These are phyloP conservation scores for Citropsis articulata DNA, from an alignment of 345 rosid species.

Conservation along the genomic window DNA sequence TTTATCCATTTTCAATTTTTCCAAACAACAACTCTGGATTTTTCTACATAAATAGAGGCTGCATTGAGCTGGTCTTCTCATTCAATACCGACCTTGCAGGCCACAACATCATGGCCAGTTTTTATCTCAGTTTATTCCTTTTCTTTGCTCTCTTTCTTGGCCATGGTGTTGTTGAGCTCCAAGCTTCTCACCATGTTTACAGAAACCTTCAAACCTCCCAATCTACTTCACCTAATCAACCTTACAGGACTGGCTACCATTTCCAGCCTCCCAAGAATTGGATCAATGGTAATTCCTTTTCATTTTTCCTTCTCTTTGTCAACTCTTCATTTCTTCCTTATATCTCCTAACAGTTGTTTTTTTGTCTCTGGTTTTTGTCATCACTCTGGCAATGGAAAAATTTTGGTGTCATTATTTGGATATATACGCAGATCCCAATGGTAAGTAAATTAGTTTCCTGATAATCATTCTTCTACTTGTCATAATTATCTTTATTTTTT, in stretches of 20 bases:
- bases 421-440: constrained; percentile 61
- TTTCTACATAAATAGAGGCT: background rate
- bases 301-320: background rate
- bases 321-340: background rate
- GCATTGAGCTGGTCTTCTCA: background rate
- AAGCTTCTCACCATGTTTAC: constrained; percentile 53
- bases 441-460: constrained; percentile 33
- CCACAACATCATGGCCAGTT: background rate
- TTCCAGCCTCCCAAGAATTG: constrained; percentile 75
- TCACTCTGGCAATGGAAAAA: constrained; percentile 13
- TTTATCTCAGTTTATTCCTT: constrained; percentile 19
- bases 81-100: background rate
- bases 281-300: constrained; percentile 51
- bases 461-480: background rate
- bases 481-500: constrained; percentile 2
- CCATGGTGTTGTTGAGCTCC: constrained; percentile 38
- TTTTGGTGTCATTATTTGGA: constrained; percentile 5
- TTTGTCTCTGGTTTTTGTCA: constrained; percentile 9
- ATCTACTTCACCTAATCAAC: constrained; percentile 32
- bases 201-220: constrained; percentile 22
- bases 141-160: constrained; percentile 32
- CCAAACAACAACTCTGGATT: background rate
- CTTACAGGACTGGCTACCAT: constrained; percentile 67
- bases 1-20: background rate
- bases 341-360: constrained; percentile 12